Base-by-base conservation (phyloP, 345 rosid species). In the Pistacia vera region DNA sequence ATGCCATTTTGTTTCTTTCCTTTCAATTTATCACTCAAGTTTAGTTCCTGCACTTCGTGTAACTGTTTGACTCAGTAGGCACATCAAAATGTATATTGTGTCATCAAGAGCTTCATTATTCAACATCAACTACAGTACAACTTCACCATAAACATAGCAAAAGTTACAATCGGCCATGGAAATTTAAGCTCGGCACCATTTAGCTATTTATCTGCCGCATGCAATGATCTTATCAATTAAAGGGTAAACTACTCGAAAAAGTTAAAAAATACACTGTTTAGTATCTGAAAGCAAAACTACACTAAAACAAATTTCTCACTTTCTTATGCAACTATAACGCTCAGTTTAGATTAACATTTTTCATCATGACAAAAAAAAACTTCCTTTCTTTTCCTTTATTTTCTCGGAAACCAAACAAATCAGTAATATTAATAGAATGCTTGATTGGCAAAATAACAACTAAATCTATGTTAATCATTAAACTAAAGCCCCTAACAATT, bases 1-100 rank as follows among this genome's bases (percentile, higher is more conserved):
- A 4, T 75, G 78, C 82, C 85, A 78, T 82, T 63, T 78, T 62
- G 52, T 57, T 56, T 4, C 28, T 58, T 73, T 30, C 62, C 36
- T 22, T 74, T 70, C 74, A 16, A 63, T 49, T 38, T 22, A 38
- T 54, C 10, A 12, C 13, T 14, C 5, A 14, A 46, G 49, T 25
- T 12, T 4, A 25, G 48, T 28, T 38, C 44, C 49, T n/a, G 60
- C 75, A 36, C 64, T 64, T 57, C 25, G 69, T 46, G 55, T 9
- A 57, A 38, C 73, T 28, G 44, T n/a, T 49, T 38, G 64, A 69
- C 8, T 35, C 70, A 65, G 33, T 11, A 8, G 63, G 25, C 75
- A 38, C 64, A 66, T 16, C 57, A 68, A 67, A 22, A 20, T 58
- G 17, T 16, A 76, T 22, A 25, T 48, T 22, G 8, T 46, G 28